Evolutionary conservation across 306 rosid species (phyloP).

Genomic region (Spatholobus suberectus): DNA sequence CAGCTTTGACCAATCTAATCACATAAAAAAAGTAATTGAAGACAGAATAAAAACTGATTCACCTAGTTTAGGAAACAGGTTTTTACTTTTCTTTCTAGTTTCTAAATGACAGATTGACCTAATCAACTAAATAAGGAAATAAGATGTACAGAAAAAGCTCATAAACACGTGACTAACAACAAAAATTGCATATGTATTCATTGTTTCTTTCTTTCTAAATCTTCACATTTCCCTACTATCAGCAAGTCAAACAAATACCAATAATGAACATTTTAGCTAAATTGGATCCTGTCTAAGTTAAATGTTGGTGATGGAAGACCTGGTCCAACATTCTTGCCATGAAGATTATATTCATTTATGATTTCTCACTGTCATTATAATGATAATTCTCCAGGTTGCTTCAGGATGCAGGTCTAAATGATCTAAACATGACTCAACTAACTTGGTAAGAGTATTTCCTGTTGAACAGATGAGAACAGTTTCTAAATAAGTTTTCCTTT

Average conservation of each 20-base stretch:
- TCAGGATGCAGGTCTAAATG: conserved; percentile 84
- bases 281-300: background rate
- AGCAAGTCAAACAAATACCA: conserved; percentile 12
- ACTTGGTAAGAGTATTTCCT: conserved; percentile 70
- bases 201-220: background rate
- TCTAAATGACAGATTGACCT: background rate
- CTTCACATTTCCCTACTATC: conserved; percentile 10
- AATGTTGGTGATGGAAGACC: background rate
- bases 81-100: background rate
- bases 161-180: background rate
- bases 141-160: background rate
- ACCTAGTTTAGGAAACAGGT: background rate
- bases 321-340: conserved; percentile 17
- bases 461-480: conserved; percentile 2
- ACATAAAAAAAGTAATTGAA: background rate
- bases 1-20: background rate
- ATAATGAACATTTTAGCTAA: conserved; percentile 14
- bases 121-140: background rate
- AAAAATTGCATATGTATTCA: background rate
- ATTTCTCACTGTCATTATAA: conserved; percentile 14
- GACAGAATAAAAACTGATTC: background rate
- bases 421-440: conserved; percentile 74
- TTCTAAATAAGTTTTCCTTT: background rate
- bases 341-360: conserved; percentile 23
- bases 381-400: conserved; percentile 72